Base-by-base conservation (phyloP, 306 rosid genomes). In the cucumber (Cucumis sativus) region DNA sequence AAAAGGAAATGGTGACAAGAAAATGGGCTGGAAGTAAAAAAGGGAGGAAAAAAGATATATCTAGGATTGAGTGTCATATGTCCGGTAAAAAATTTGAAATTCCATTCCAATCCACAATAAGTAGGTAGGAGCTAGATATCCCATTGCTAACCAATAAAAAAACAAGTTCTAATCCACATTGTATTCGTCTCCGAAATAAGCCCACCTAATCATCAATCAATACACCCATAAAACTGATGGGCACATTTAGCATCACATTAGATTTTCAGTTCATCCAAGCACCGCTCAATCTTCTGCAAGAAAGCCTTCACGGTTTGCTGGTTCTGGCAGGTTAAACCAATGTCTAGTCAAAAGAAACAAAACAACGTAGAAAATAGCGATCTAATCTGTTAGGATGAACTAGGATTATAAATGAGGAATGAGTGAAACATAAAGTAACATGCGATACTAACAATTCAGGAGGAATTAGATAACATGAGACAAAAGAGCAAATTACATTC, bases 311-410 rank as follows among this genome's bases (percentile, higher is more conserved):
- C 17, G 52, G 77, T 73, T 72, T 51, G 28, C 62, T 73, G 77
- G 77, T 73, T 73, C 77, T 73, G 77, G 47, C 77, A 73, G 62
- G 77, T 54, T 52, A 73, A 73, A 52, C 76, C 76, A 71, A 49
- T 21, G 76, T 71, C 76, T 71, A 51, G 60, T 71, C 60, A 71
- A 71, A 71, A 71, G 60, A 71, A 49, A 71, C 59, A 71, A 71
- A 71, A 49, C 60, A 71, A 71, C 3, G 30, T 71, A 49, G 60
- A 10, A 49, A 25, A 71, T 49, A 71, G 59, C 76, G 43, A 71
- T 49, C 76, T 71, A 23, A 15, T 71, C 76, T 71, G 76, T 71
- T 71, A 47, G 39, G 56, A 15, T 16, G 59, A 71, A 71, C 60
- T 49, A 15, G 76, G 60, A 71, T 71, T 49, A 71, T 45, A 49